Conservation (phyloP, 495 filamentous ascomycete genomes). For the Penicillium pancosmium region DNA sequence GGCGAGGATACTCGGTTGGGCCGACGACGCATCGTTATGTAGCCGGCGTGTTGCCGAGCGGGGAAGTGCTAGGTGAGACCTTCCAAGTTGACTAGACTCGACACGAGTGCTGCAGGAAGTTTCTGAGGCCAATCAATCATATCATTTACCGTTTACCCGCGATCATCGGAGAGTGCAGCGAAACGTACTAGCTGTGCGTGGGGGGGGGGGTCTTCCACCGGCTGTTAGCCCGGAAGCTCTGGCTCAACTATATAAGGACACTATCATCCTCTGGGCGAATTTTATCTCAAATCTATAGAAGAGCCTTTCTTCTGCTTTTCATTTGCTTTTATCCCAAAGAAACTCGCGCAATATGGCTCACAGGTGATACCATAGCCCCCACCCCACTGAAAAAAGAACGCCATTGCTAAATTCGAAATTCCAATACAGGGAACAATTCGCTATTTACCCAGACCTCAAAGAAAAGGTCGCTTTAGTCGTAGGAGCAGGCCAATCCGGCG, state of each 20-base stretch:
- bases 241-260: not conserved
- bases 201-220: not conserved
- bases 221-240: not conserved
- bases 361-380: not conserved
- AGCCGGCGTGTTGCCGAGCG: conserved; percentile 7
- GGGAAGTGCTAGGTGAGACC: not conserved
- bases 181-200: not conserved
- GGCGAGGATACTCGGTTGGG: too few species aligned
- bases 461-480: conserved; percentile 49
- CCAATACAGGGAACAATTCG: conserved; percentile 5
- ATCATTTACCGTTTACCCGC: not conserved
- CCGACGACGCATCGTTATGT: not conserved
- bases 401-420: not conserved
- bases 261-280: not conserved
- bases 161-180: not conserved
- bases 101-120: conserved; percentile 1
- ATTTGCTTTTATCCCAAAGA: not conserved
- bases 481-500: conserved; percentile 45
- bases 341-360: not conserved
- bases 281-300: not conserved
- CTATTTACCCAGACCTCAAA: conserved; percentile 26
- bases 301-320: too few species aligned
- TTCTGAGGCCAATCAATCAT: not conserved
- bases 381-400: not conserved
- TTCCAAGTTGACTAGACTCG: not conserved